Evolutionary conservation across 164 flowering plant genomes (phyloP).

Genomic region (Macadamia tetraphylla): DNA sequence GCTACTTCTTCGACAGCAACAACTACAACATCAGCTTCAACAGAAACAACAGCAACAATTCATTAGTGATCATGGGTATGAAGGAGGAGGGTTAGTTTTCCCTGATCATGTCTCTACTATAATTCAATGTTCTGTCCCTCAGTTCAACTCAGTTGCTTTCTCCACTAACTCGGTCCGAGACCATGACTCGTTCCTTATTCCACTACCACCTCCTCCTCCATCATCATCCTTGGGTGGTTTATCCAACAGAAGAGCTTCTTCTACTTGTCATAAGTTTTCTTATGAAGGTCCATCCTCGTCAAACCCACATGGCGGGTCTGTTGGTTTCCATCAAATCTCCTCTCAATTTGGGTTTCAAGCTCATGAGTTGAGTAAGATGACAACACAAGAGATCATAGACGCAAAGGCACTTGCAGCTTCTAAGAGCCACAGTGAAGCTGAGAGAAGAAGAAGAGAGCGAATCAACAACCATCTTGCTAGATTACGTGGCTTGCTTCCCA

Average conservation of each 20-base stretch:
- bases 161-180: conserved; percentile 27
- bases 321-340: conserved; percentile 40
- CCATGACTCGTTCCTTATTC: conserved; percentile 39
- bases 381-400: conserved; percentile 95
- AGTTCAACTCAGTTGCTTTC: conserved; percentile 37
- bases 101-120: conserved; percentile 40
- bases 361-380: conserved; percentile 64
- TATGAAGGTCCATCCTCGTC: conserved; percentile 60
- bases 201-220: conserved; percentile 38
- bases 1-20: conserved; percentile 32
- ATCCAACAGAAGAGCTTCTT: conserved; percentile 42
- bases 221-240: conserved; percentile 37
- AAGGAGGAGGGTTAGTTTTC: conserved; percentile 25
- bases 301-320: conserved; percentile 47
- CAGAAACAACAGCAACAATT: conserved; percentile 8
- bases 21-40: conserved; percentile 3
- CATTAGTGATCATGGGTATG: background rate
- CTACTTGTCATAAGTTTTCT: conserved; percentile 39
- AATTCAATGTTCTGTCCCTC: conserved; percentile 59
- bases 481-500: conserved; percentile 84
- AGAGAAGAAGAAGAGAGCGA: conserved; percentile 82
- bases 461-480: conserved; percentile 92
- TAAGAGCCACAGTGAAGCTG: conserved; percentile 98
- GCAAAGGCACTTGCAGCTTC: conserved; percentile 98
- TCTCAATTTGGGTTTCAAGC: conserved; percentile 58